phyloP scores from a whole-genome alignment of 2,329 filamentous ascomycete genomes.

The Cytospora piceae region DNA sequence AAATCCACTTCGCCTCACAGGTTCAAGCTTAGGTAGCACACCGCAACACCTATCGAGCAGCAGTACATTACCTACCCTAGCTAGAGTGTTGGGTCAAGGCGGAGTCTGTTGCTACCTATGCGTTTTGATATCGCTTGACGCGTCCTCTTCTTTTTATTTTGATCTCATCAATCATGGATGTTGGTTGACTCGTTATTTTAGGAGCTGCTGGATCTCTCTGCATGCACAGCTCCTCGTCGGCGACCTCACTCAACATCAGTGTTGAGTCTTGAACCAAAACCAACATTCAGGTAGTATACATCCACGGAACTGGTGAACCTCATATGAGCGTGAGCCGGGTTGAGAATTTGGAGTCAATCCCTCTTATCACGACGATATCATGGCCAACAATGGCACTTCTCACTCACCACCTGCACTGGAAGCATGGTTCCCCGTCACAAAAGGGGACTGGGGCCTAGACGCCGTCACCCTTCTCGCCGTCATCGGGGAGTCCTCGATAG shows the following conservation, averaged over 20 bases:
- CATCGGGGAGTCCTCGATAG: constrained; percentile 63
- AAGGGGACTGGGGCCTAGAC: constrained; percentile 58
- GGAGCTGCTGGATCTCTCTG: neutral
- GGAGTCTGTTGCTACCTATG: neutral
- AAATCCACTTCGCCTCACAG: neutral
- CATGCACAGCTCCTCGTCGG: neutral
- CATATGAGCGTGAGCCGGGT: neutral
- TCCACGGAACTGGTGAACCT: neutral
- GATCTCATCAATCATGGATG: neutral
- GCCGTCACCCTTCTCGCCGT: constrained; percentile 66
- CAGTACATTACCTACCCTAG: neutral
- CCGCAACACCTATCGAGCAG: neutral
- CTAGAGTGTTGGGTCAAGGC: neutral
- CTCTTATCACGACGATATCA: constrained; percentile 20
- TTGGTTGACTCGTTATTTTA: neutral
- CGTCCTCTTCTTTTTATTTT: neutral
- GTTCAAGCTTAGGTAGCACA: neutral
- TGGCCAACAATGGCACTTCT: constrained; percentile 32
- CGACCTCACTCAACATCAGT: neutral
- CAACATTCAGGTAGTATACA: neutral
- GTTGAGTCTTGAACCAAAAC: neutral
- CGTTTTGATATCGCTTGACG: neutral
- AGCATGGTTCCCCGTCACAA: constrained; percentile 49
- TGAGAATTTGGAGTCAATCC: neutral
- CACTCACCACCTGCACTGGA: constrained; percentile 16